Evolutionary conservation across 768 basidiomycete genomes (phyloP).

Genomic region (Termitomyces sp.): DNA sequence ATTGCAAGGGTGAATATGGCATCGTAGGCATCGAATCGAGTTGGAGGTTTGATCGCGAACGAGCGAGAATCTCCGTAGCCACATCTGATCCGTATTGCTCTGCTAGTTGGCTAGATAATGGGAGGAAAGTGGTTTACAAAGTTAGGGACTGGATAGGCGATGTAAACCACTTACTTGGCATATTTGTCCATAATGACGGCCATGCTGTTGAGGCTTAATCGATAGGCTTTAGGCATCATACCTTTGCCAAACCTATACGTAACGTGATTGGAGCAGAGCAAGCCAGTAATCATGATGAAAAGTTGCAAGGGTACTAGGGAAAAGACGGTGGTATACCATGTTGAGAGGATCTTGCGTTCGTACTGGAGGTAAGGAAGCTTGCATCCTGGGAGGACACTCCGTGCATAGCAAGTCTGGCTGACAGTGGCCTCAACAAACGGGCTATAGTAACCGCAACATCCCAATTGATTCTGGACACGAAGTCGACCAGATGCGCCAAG

Average conservation of each 20-base stretch:
- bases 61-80: constrained; percentile 50
- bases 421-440: constrained; percentile 79
- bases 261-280: constrained; percentile 78
- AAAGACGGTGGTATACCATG: constrained; percentile 66
- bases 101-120: constrained; percentile 51
- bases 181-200: constrained; percentile 83
- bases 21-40: constrained; percentile 24
- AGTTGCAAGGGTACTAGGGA: constrained; percentile 65
- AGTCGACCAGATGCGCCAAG: constrained; percentile 57
- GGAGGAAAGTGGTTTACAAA: neutral
- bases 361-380: constrained; percentile 57
- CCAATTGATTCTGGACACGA: constrained; percentile 64
- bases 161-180: constrained; percentile 46
- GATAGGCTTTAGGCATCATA: constrained; percentile 81
- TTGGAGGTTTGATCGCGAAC: constrained; percentile 50
- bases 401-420: constrained; percentile 67
- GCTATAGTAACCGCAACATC: constrained; percentile 78
- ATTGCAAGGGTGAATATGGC: constrained; percentile 15
- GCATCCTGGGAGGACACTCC: constrained; percentile 68
- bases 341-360: constrained; percentile 45
- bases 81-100: constrained; percentile 67
- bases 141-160: neutral
- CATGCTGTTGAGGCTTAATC: constrained; percentile 68
- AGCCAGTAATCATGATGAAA: constrained; percentile 49
- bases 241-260: constrained; percentile 87